Percentiles rank a stretch among this genome's conserved stretches.
These are phyloP conservation scores for Inga leiocalycina DNA, from an alignment of 306 rosid genomes.

Conservation along the genomic window DNA sequence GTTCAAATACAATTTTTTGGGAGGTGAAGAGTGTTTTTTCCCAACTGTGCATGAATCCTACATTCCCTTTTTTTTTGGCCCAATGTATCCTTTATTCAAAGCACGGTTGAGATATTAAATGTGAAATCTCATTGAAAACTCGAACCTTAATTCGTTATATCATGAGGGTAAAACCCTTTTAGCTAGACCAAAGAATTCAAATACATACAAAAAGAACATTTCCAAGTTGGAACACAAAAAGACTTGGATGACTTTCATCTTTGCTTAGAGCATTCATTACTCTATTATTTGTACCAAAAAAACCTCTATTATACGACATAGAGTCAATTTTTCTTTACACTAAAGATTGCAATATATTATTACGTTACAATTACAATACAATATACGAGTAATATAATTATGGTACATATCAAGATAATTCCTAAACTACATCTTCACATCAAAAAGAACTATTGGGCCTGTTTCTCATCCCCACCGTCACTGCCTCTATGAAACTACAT, in stretches of 20 bases:
- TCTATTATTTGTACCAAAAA: too few species aligned
- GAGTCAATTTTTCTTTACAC: not conserved
- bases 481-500: not conserved
- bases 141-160: too few species aligned
- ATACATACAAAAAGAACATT: not conserved
- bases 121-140: too few species aligned
- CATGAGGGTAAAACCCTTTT: too few species aligned
- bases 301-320: not conserved
- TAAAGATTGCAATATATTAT: conserved; percentile 5
- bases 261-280: not conserved
- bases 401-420: conserved; percentile 15
- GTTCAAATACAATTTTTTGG: too few species aligned
- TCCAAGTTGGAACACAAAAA: not conserved
- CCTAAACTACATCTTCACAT: not conserved
- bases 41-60: too few species aligned
- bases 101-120: too few species aligned
- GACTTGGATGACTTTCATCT: not conserved
- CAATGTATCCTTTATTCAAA: too few species aligned
- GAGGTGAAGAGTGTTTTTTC: too few species aligned
- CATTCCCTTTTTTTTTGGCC: too few species aligned
- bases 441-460: not conserved
- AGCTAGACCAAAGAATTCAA: too few species aligned
- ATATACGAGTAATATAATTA: not conserved
- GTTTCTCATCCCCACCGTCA: not conserved
- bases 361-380: not conserved